A percentile compares a stretch with the other conserved stretches of the same genome.
These are phyloP conservation scores for Ascochyta clinopodiicola DNA, from an alignment of 2,329 filamentous ascomycete genomes.

Conservation along the genomic window DNA sequence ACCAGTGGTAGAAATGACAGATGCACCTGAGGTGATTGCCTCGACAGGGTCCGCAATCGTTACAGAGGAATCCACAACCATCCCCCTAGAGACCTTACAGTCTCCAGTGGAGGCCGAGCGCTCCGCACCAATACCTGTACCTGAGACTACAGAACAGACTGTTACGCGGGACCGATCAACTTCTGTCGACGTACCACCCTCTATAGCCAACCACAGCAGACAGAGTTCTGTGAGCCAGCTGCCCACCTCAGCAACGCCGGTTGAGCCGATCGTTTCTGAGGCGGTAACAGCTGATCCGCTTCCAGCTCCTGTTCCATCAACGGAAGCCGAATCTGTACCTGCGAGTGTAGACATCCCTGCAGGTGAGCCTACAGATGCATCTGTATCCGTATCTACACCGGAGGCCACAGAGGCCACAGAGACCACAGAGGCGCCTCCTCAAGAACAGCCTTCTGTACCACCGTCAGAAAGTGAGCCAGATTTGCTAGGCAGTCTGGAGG, in stretches of 20 bases:
- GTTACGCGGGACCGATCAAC: conserved; percentile 45
- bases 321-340: conserved; percentile 3
- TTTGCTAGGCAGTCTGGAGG: conserved; percentile 57
- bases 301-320: conserved; percentile 6
- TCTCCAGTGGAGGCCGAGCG: conserved; percentile 7
- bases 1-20: conserved; percentile 21
- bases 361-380: neutral
- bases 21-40: conserved; percentile 7
- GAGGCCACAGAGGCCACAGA: conserved; percentile 10
- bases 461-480: conserved; percentile 52
- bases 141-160: conserved; percentile 11
- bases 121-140: neutral
- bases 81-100: conserved; percentile 17
- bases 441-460: conserved; percentile 22
- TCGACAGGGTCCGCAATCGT: conserved; percentile 8
- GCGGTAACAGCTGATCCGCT: conserved; percentile 3
- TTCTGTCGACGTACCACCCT: conserved; percentile 53
- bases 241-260: conserved; percentile 24
- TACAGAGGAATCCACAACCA: conserved; percentile 7
- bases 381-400: conserved; percentile 10
- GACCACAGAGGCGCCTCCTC: conserved; percentile 11
- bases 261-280: conserved; percentile 4
- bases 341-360: conserved; percentile 3
- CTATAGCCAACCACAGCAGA: conserved; percentile 46
- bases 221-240: conserved; percentile 44